Base-by-base conservation (phyloP, 306 rosid genomes). In the Glycine latifolia region DNA sequence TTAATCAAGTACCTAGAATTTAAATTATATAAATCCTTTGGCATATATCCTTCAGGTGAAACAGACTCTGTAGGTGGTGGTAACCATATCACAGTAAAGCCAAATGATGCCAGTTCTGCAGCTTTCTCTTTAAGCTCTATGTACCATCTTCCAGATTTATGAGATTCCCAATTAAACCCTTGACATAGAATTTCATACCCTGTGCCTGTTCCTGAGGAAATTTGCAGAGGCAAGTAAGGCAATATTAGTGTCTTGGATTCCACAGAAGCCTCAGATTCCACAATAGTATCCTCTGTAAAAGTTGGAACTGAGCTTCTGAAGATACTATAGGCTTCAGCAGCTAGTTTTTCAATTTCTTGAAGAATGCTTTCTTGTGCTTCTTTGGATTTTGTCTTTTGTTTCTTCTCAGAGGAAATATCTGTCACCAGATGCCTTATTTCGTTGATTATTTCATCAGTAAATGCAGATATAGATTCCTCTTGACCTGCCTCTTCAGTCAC, bases 41-140 rank as follows among this genome's bases (percentile, higher is more conserved):
- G 98, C 98, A 95, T 92, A 90, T 95, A 95, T 76, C 98, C 99
- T 86, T 95, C 94, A 12, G 94, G 94, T 69, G 99, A 91, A 80
- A 95, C 92, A 74, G 99, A 93, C 47, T 93, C 97, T n/a, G 99
- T 95, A 31, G 99, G 99, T 17, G 98, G 98, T 50, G 99, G 99
- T 67, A 95, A 86, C 99, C 99, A 95, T 78, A 95, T 80, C 76
- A 93, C 93, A 49, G 97, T 91, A 73, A 93, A 88, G 84, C 99
- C 99, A 83, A 91, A 80, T 47, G 96, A 83, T 54, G 97, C 75
- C 69, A 95, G 79, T 53, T 87, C 91, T 63, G 89, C 82, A 78
- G 90, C 92, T 84, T 88, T 92, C 79, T 87, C 89, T 89, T 92
- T 84, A 83, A 95, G 91, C 83, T 91, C 94, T 87, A 81, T 43